Base-by-base conservation (phyloP, 2,329 filamentous ascomycete species). In the Colletotrichum sp. region DNA sequence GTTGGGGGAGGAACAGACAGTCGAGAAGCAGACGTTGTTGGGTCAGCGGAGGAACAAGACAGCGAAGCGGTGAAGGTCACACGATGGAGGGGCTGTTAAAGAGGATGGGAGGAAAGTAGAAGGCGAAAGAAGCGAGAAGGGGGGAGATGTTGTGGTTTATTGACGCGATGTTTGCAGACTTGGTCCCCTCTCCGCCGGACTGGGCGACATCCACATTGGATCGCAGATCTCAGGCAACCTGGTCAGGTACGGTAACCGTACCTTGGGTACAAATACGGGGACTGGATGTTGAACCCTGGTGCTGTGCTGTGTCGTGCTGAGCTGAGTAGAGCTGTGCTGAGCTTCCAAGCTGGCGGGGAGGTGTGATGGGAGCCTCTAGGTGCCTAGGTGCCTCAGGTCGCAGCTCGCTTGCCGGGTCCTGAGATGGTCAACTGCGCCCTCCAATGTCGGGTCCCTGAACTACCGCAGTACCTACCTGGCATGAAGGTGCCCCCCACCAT, bases 101-200 rank as follows among this genome's bases (percentile, higher is more conserved):
- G 59, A 65, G 34, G 36, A 18, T 34, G 21, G 3, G 52, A 62
- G 36, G n/a, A 18, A 55, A 34, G 18, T 21, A 15, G 15, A 49
- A 18, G 26, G 28, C 44, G 21, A 68, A 55, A 36, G 39, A 16
- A 59, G 60, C 30, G 72, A 64, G 32, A 28, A 39, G 44, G 16
- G 62, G 59, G 32, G 32, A 28, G 60, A 24, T 64, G 62, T 12
- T 26, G 55, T 63, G 15, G 68, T 52, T 71, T 72, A 39, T 36
- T 24, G 63, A 68, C n/a, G 63, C 69, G 63, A 75, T 75, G 69
- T 72, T 75, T 72, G 69, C 66, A 59, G 71, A 62, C 63, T 57
- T 59, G 60, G 15, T 49, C 21, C 32, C 44, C 67, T 39, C 28
- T 75, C 55, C 69, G 72, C 65, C 55, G 36, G 68, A 55, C 60